Base-by-base conservation (phyloP, 345 rosid species). In the Cardamine chenopodiifolia region DNA sequence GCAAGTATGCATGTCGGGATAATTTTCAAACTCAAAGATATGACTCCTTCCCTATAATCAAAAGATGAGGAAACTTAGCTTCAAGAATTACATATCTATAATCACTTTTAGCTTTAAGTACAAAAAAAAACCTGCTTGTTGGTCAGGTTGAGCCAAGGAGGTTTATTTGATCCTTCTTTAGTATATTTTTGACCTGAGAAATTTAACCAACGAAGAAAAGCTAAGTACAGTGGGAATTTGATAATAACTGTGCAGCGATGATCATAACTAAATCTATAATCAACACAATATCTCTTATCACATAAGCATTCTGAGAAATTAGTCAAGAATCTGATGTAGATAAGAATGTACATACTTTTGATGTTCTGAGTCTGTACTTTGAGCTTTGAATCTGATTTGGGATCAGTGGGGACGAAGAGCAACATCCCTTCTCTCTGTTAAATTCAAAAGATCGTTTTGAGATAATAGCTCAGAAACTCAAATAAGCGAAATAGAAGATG, bases 21-120 rank as follows among this genome's bases (percentile, higher is more conserved):
- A 90, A 82, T 83, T 88, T 55, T 87, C 97, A 71, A 95, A 90
- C 83, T 92, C 90, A 78, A 95, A 87, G 78, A 95, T 92, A 85
- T 80, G 85, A 79, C 83, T 86, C 68, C 81, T 87, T 68, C 88
- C 88, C 97, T 90, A 84, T 13, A 79, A 79, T 49, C 61, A 40
- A 75, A 62, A 62, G 31, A 47, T 18, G 40, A 76, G 64, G 48
- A 59, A 62, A 50, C 32, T 20, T 58, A 19, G 77, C 37, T 66
- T 28, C 7, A 55, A 77, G 15, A 47, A 5, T 8, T 12, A 58
- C 8, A 39, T 11, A 39, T 60, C 23, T 31, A n/a, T 18, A 19
- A 15, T 15, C 17, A 0, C 4, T 42, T 42, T 42, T 56, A 64
- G 62, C 54, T 71, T 52, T 18, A 63, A 67, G 50, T 47, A 56